These are phyloP conservation scores for Cladosporium austrohemisphaericum DNA, from an alignment of 2,329 filamentous ascomycete species.

Conservation along the genomic window DNA sequence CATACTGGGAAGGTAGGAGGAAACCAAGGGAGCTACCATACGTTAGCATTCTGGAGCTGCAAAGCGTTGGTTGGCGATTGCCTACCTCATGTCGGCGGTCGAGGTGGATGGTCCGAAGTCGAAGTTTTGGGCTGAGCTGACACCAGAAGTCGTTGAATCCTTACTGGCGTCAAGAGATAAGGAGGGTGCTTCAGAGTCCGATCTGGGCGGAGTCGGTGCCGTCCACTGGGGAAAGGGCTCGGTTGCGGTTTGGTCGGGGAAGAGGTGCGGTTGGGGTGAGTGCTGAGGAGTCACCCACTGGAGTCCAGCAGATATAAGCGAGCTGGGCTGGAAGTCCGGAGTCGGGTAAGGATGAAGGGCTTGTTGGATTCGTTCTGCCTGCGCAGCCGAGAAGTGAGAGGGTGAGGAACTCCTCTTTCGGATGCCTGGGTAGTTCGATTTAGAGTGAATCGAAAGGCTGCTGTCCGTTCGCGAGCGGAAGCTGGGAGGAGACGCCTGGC, in stretches of 20 bases:
- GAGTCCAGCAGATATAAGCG: slow-evolving; percentile 15
- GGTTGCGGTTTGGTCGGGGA: slow-evolving; percentile 21
- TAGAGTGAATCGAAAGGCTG: slow-evolving; percentile 14
- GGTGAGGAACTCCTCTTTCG: slow-evolving; percentile 14
- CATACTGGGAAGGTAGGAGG: slow-evolving; percentile 36
- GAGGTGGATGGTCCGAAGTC: slow-evolving; percentile 27
- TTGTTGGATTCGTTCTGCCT: slow-evolving; percentile 12
- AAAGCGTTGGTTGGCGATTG: background rate
- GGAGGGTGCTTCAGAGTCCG: slow-evolving; percentile 32
- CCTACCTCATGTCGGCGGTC: slow-evolving; percentile 35
- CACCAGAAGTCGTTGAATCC: slow-evolving; percentile 23
- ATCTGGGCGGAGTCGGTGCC: slow-evolving; percentile 32
- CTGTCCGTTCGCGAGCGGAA: slow-evolving; percentile 15
- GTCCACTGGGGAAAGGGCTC: slow-evolving; percentile 32
- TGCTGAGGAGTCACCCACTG: slow-evolving; percentile 32
- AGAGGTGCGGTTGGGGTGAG: slow-evolving; percentile 31
- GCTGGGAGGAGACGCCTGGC: slow-evolving; percentile 9
- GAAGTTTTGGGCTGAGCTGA: slow-evolving; percentile 24
- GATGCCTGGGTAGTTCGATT: slow-evolving; percentile 10
- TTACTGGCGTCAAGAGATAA: slow-evolving; percentile 29
- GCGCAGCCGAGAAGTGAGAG: slow-evolving; percentile 12
- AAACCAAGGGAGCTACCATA: slow-evolving; percentile 32
- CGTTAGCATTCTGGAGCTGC: background rate
- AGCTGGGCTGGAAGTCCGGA: slow-evolving; percentile 12
- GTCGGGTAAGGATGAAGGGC: slow-evolving; percentile 6